These are phyloP conservation scores for Globisporangium nagaii DNA, from an alignment of 352 stramenopile genomes.

Conservation along the genomic window DNA sequence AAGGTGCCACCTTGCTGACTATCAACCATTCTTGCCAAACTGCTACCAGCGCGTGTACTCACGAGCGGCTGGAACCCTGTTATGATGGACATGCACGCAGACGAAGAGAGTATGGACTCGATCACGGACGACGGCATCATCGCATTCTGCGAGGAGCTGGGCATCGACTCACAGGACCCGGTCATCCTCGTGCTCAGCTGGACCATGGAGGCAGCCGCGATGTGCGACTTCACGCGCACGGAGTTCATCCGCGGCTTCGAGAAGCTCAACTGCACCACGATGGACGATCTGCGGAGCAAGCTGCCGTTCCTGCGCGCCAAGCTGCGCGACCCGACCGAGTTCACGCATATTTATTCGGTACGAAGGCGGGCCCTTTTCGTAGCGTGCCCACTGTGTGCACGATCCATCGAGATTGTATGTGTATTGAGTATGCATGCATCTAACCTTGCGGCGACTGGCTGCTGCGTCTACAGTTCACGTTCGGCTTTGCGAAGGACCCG, in stretches of 20 bases:
- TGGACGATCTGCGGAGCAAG: constrained; percentile 46
- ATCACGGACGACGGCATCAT: constrained; percentile 85
- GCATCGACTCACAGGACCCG: constrained; percentile 69
- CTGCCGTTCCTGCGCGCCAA: constrained; percentile 48
- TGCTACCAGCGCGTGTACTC: no score
- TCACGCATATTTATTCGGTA: constrained; percentile 83
- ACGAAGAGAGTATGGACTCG: constrained; percentile 47
- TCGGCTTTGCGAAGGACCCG: constrained; percentile 77
- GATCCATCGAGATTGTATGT: not conserved
- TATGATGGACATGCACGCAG: constrained; percentile 17
- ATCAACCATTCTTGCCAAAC: no score
- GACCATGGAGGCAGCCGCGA: constrained; percentile 67
- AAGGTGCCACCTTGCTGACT: constrained; percentile 24
- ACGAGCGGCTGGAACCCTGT: constrained; percentile 2
- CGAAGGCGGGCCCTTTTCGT: not conserved
- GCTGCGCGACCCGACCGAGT: constrained; percentile 38
- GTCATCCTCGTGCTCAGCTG: constrained; percentile 79
- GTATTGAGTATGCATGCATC: no score
- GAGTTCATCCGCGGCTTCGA: constrained; percentile 74
- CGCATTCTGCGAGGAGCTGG: constrained; percentile 60
- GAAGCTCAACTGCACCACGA: constrained; percentile 52
- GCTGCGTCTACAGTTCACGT: constrained; percentile 66
- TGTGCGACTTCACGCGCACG: constrained; percentile 70
- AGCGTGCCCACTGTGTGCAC: not conserved
- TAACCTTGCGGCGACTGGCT: no score